These are phyloP conservation scores for Fraxinus americana DNA, from an alignment of 257 asterid genomes.

Conservation along the genomic window DNA sequence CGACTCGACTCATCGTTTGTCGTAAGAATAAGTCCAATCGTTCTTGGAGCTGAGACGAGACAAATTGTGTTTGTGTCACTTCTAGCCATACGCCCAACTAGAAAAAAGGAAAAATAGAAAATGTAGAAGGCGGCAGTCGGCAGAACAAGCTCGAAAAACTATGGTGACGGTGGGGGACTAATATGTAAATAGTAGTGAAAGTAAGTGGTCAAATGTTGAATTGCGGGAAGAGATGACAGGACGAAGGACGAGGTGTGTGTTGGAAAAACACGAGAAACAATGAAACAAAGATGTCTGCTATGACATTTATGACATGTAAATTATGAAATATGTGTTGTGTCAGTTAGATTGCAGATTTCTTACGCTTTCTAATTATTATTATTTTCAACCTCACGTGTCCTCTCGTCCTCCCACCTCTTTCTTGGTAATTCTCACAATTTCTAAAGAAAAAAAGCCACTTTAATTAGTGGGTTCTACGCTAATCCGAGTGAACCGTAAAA, in stretches of 20 bases:
- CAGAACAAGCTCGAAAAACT: background rate
- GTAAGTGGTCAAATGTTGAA: constrained; percentile 34
- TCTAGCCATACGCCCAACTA: no score
- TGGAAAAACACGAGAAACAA: constrained; percentile 33
- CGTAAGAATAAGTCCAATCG: no score
- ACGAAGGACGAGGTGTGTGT: constrained; percentile 26
- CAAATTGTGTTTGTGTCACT: no score
- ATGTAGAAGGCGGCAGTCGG: background rate
- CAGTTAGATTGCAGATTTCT: constrained; percentile 1
- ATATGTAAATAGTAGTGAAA: background rate
- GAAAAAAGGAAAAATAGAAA: no score
- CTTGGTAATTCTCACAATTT: background rate
- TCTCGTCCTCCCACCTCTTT: background rate
- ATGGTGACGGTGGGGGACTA: background rate
- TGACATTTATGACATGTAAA: constrained; percentile 3
- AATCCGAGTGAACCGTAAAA: no score
- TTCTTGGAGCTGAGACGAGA: no score
- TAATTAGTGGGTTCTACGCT: no score
- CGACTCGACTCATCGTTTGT: no score
- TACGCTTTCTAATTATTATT: constrained; percentile 23
- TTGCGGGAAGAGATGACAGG: constrained; percentile 29
- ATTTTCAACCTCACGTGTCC: constrained; percentile 28
- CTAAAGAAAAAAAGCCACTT: no score
- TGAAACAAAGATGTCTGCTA: constrained; percentile 40
- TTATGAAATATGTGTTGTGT: constrained; percentile 12